Base-by-base conservation (phyloP, 257 asterid genomes). In the Ocimum tenuiflorum region DNA sequence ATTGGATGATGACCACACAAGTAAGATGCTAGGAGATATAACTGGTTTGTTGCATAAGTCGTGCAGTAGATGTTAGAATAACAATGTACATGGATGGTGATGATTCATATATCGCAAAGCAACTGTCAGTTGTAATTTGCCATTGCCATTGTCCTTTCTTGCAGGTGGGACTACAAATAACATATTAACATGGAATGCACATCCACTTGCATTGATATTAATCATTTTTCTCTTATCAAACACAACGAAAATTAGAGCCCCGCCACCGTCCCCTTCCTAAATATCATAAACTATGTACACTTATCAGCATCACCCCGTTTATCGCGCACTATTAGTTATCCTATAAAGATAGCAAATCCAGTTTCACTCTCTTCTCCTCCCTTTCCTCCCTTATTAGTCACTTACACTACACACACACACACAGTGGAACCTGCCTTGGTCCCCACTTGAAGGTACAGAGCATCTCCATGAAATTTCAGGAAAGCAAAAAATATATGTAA, bases 101-200 rank as follows among this genome's bases (percentile, higher is more conserved):
- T 47, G 22, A 42, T 7, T 45, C 23, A 52, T 49, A 73, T 43
- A 1, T 39, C 51, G 41, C 31, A 55, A 23, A 46, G 54, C 53
- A 56, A 47, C 8, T 23, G n/a, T 33, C 49, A 46, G 51, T 50
- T 17, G 27, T 51, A 20, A 57, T 39, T 45, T 18, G 50, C n/a
- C n/a, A 38, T 8, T 38, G 22, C 13, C 38, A 41, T 65, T 15
- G 14, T 41, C 12, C 31, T 60, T 18, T 54, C 47, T 36, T 10
- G 55, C 2, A 49, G 11, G 33, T 36, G 49, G 47, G 2, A 18
- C 33, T 58, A 49, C 38, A 18, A 58, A 35, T 20, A 60, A 23
- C 59, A 64, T 69, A 58, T 17, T 20, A 60, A 17, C 59, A 64
- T 69, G 59, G 39, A 12, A 47, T 43, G 62, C 27, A 10, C 20